Evolutionary conservation across 352 stramenopile genomes (phyloP).

Genomic region (Aphanomyces euteiches): DNA sequence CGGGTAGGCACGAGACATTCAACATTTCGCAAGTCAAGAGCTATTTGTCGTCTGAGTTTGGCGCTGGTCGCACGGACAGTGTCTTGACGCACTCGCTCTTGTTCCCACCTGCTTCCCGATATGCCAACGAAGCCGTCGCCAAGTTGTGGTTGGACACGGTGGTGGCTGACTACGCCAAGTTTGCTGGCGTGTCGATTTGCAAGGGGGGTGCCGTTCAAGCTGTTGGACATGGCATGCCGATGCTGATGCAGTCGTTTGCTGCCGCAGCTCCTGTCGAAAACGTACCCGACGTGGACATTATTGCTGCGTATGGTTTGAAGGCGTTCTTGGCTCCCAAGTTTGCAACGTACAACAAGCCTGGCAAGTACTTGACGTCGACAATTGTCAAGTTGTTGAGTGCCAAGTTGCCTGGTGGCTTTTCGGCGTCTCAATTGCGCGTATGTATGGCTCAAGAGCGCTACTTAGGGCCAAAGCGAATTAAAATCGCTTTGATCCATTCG

Average conservation of each 20-base stretch:
- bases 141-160: too few relatives aligned
- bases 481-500: conserved; percentile 71
- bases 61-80: too few relatives aligned
- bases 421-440: conserved; percentile 60
- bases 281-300: conserved; percentile 52
- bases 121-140: too few relatives aligned
- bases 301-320: conserved; percentile 65
- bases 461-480: conserved; percentile 54
- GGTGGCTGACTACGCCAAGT: too few relatives aligned
- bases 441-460: conserved; percentile 66
- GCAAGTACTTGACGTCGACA: conserved; percentile 62
- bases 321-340: conserved; percentile 69
- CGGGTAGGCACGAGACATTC: too few relatives aligned
- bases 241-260: neutral
- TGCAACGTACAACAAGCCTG: conserved; percentile 53
- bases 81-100: too few relatives aligned
- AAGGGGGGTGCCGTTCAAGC: too few relatives aligned
- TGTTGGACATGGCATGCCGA: too few relatives aligned
- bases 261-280: neutral
- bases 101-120: too few relatives aligned
- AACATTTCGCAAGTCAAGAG: too few relatives aligned
- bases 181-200: too few relatives aligned
- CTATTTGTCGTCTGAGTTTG: too few relatives aligned
- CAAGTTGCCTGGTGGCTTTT: conserved; percentile 81
- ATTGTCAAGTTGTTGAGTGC: conserved; percentile 70